Evolutionary conservation across 441 rosid species (phyloP).

Genomic region (Erodium texanum): DNA sequence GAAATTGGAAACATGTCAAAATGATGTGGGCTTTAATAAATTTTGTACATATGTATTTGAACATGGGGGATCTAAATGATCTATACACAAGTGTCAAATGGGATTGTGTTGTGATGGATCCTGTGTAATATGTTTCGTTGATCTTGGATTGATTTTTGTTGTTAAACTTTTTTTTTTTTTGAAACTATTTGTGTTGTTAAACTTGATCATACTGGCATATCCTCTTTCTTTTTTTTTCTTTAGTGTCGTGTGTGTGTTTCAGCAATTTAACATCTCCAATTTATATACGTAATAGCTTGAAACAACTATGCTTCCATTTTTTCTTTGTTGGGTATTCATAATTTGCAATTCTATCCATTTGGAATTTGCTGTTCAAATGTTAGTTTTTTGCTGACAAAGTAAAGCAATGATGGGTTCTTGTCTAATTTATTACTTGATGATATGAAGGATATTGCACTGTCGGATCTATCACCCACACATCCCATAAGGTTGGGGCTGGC

Average conservation of each 20-base stretch:
- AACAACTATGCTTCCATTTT: background rate
- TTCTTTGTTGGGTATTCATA: background rate
- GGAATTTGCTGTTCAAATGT: background rate
- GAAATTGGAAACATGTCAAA: background rate
- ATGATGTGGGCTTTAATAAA: background rate
- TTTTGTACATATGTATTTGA: background rate
- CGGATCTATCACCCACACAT: slow-evolving; percentile 40
- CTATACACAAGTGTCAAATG: background rate
- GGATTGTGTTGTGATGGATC: background rate
- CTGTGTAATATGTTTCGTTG: too few relatives aligned
- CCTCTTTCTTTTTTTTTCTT: background rate
- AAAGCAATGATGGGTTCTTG: too few relatives aligned
- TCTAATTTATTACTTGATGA: background rate
- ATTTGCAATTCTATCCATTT: background rate
- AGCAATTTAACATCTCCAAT: too few relatives aligned
- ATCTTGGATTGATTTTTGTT: too few relatives aligned
- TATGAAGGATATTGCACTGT: slow-evolving; percentile 27
- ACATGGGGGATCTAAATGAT: background rate
- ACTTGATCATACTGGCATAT: background rate
- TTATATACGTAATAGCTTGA: background rate
- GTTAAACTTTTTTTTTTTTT: too few relatives aligned
- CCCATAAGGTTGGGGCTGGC: slow-evolving; percentile 43
- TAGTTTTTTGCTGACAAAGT: background rate
- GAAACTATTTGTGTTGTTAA: too few relatives aligned
- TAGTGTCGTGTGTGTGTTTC: background rate